Base-by-base conservation (phyloP, 2,329 filamentous ascomycete species). In the Thielaviopsis euricoi region DNA sequence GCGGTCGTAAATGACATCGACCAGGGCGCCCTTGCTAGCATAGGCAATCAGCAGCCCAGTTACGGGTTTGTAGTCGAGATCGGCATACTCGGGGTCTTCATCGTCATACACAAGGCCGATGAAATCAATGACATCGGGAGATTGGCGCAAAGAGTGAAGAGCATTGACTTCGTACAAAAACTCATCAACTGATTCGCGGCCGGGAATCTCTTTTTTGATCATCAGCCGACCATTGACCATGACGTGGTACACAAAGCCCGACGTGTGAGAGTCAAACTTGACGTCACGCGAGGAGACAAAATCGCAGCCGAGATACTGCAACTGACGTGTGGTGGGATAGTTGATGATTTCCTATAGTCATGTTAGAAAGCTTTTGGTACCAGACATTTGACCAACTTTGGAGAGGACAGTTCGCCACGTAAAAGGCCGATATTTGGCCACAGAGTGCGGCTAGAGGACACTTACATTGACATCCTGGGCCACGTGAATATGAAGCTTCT, bases 161-260 rank as follows among this genome's bases (percentile, higher is more conserved):
- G 91, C 91, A 68, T 97, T 96, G 68, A 96, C 87, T 71, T 98
- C 93, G 69, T 98, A 98, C 1, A 97, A 74, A 66, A 98, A 98
- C 68, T 97, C 93, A 62, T 97, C 91, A 21, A 97, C 85, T 0
- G 88, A 93, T 65, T 97, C 91, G 1, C 90, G 91, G 1, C 91
- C 90, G 0, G 93, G 93, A 17, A 98, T 97, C 67, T 98, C 93
- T 69, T 98, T 98, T 70, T 97, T 97, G 71, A 98, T 95, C 65
- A 89, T 85, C 1, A 81, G 73, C 59, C 77, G 73, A 10, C 80
- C 82, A 59, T 80, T 74, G 40, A 89, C 80, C 15, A 74, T 78
- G 58, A 98, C 89, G 68, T 94, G 95, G 76, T 97, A 98, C 19
- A 97, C 93, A 67, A 97, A 98, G 1, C 93, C 93, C 22, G 91